Percentiles rank a stretch among this genome's conserved stretches.
These are phyloP conservation scores for Hymenoscyphus salicellus DNA, from an alignment of 2,329 filamentous ascomycete species.

Conservation along the genomic window DNA sequence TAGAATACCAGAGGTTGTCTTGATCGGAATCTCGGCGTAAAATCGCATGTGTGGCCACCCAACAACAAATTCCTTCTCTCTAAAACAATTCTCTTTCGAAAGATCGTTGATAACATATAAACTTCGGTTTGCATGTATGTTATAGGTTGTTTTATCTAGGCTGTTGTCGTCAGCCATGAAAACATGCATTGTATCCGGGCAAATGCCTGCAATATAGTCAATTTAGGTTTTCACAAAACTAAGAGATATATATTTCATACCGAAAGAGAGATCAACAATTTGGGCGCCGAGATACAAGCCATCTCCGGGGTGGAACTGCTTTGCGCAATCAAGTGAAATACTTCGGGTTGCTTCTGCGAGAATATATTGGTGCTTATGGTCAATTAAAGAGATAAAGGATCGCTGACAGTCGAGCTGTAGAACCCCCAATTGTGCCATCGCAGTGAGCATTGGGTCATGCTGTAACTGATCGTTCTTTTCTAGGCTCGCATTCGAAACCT, in stretches of 20 bases:
- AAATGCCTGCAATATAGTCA: constrained; percentile 21
- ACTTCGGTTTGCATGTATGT: constrained; percentile 15
- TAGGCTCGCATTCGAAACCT: background rate
- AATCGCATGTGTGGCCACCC: constrained; percentile 28
- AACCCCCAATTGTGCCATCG: constrained; percentile 47
- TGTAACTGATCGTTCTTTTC: background rate
- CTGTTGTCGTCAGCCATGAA: constrained; percentile 21
- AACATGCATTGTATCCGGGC: constrained; percentile 25
- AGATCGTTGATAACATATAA: constrained; percentile 29
- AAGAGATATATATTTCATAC: background rate
- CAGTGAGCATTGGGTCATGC: constrained; percentile 42
- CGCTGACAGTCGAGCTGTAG: constrained; percentile 45
- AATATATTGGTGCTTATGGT: constrained; percentile 26
- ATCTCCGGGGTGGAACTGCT: constrained; percentile 15
- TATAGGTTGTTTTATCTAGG: constrained; percentile 12
- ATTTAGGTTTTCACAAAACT: background rate
- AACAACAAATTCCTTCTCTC: constrained; percentile 21
- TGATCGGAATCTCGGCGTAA: constrained; percentile 32
- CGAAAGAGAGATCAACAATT: constrained; percentile 15
- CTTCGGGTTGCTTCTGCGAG: constrained; percentile 28
- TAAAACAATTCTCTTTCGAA: constrained; percentile 18
- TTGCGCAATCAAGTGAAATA: constrained; percentile 20
- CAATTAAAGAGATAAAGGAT: constrained; percentile 43
- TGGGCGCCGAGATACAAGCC: constrained; percentile 23
- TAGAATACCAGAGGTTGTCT: constrained; percentile 33